Percentiles rank a stretch among this genome's conserved stretches.
Conservation (phyloP, 805 yeast species). For the Saturnispora serradocipensis region DNA sequence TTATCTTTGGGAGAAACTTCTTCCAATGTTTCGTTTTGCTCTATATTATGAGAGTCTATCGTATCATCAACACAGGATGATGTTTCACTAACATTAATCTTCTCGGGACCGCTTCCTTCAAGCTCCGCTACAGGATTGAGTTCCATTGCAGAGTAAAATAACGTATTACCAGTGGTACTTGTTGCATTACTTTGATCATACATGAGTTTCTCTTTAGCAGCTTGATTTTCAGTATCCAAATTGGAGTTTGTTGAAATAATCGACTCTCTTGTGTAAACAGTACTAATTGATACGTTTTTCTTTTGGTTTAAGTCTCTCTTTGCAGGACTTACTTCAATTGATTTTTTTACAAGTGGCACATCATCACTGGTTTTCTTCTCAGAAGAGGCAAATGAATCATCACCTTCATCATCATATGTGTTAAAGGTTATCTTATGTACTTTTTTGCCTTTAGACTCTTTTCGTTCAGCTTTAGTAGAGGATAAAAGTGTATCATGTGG, state of each 20-base stretch:
- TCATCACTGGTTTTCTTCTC: neutral
- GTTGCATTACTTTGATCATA: constrained; percentile 1
- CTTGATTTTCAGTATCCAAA: neutral
- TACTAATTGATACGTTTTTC: neutral
- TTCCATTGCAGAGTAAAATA: constrained; percentile 2
- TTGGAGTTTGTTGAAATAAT: neutral
- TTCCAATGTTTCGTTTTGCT: neutral
- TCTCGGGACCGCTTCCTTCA: neutral
- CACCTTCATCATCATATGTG: neutral
- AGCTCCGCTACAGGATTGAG: neutral
- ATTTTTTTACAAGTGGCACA: neutral
- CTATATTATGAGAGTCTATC: neutral
- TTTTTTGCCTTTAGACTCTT: neutral
- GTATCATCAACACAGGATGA: neutral
- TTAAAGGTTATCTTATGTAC: constrained; percentile 6
- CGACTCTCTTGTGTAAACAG: constrained; percentile 2
- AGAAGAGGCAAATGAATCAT: neutral
- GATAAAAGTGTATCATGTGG: neutral
- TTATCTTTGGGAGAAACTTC: neutral
- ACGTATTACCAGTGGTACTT: neutral
- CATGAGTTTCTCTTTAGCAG: neutral
- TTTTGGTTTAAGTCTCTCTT: neutral
- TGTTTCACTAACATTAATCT: neutral
- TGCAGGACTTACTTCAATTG: neutral
- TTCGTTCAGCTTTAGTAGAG: neutral